A percentile compares a stretch with the other conserved stretches of the same genome.
phyloP scores from a whole-genome alignment of 805 yeast genomes.

The Ogataea henricii region DNA sequence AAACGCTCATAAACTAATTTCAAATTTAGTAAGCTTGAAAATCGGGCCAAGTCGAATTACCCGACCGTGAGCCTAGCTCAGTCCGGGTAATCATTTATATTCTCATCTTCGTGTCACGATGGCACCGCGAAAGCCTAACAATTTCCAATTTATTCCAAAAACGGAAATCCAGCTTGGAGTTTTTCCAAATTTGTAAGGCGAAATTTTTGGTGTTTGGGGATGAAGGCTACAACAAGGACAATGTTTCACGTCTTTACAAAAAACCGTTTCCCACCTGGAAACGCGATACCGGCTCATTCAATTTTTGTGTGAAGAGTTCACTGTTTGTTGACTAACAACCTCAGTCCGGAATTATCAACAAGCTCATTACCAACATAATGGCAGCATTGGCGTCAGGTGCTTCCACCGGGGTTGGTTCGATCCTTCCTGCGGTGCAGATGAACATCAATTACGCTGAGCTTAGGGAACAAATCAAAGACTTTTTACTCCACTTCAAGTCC shows the following conservation, averaged over 20 bases:
- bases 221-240: conserved; percentile 1
- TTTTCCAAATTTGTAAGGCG: not conserved
- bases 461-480: conserved; percentile 58
- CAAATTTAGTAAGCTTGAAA: no score
- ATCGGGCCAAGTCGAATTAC: not conserved
- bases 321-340: no score
- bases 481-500: conserved; percentile 66
- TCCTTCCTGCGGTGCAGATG: conserved; percentile 31
- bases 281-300: not conserved
- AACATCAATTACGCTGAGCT: conserved; percentile 65
- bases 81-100: conserved; percentile 6
- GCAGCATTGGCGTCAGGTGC: conserved; percentile 26
- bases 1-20: not conserved
- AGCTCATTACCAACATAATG: conserved; percentile 15
- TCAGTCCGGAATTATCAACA: conserved; percentile 1
- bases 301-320: no score
- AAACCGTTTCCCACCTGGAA: not conserved
- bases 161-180: conserved; percentile 3
- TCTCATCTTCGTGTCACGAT: conserved; percentile 7
- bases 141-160: conserved; percentile 13
- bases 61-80: not conserved
- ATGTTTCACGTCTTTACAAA: conserved; percentile 4
- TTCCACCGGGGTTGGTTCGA: conserved; percentile 22
- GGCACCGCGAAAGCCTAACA: not conserved
- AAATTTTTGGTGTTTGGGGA: conserved; percentile 7